Conservation (phyloP, 2,329 filamentous ascomycete species). For the Aspergillus novoparasiticus region DNA sequence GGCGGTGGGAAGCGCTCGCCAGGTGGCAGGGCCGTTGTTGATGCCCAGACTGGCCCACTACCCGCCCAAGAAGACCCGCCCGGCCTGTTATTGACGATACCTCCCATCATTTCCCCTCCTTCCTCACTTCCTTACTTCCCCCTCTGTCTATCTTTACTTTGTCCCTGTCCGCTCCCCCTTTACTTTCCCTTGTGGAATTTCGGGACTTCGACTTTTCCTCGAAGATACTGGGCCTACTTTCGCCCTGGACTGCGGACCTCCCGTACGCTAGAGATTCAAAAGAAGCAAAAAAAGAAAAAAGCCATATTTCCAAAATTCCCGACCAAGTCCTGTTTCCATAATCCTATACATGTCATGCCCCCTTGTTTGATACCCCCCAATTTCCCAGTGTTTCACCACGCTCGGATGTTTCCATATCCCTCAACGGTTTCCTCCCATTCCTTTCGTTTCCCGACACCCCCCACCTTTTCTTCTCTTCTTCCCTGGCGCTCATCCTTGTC, state of each 20-base stretch:
- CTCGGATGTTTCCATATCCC: conserved; percentile 7
- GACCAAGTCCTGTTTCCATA: conserved; percentile 2
- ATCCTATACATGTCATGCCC: not conserved
- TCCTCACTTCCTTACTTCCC: not conserved
- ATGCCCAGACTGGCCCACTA: conserved; percentile 15
- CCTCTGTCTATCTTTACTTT: not conserved
- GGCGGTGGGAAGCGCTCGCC: conserved; percentile 18
- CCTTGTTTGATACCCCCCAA: conserved; percentile 14
- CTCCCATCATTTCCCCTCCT: conserved; percentile 1
- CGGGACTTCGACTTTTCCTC: conserved; percentile 8
- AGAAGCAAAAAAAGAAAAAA: conserved; percentile 24
- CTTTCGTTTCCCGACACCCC: not conserved
- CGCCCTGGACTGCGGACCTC: conserved; percentile 23
- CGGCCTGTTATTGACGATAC: conserved; percentile 5
- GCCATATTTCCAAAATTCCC: not conserved
- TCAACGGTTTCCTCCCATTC: conserved; percentile 5
- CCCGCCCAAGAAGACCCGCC: conserved; percentile 11
- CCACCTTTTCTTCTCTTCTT: conserved; percentile 18
- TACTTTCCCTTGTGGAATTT: conserved; percentile 8
- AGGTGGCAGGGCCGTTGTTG: conserved; percentile 16
- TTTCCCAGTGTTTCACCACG: conserved; percentile 10
- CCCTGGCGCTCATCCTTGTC: conserved; percentile 34
- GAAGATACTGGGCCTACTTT: conserved; percentile 32
- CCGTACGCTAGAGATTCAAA: conserved; percentile 27
- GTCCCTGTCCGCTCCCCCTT: conserved; percentile 1